A percentile compares a stretch with the other conserved stretches of the same genome.
Conservation (phyloP, 2,329 filamentous ascomycete species). For the Fusarium sp. region DNA sequence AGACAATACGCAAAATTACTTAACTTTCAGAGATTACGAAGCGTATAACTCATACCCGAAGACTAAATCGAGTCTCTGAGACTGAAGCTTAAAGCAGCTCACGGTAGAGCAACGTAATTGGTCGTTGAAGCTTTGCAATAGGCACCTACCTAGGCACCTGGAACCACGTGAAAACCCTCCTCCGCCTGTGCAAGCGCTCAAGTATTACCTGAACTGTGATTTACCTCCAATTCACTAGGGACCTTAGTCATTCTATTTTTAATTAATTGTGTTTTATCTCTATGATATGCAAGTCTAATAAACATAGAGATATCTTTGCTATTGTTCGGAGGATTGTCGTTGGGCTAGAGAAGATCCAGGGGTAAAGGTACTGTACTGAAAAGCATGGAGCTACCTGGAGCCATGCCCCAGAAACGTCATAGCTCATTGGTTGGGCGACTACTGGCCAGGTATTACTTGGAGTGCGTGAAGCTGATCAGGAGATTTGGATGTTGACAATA, state of each 20-base stretch:
- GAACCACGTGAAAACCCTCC: not conserved
- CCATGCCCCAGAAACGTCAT: not conserved
- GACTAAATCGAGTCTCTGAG: not conserved
- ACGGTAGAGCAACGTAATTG: not conserved
- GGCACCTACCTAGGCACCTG: not conserved
- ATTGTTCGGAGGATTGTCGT: not conserved
- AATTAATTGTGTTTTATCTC: not conserved
- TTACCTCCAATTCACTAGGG: too few species aligned
- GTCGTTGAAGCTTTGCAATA: not conserved
- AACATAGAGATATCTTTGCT: not conserved
- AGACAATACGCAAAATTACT: not conserved
- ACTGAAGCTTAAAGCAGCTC: not conserved
- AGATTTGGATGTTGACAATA: not conserved
- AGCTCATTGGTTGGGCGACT: constrained; percentile 1
- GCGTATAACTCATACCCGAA: not conserved
- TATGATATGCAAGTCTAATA: not conserved
- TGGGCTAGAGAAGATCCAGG: not conserved
- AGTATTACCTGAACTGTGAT: not conserved
- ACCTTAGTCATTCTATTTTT: not conserved
- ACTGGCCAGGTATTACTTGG: not conserved
- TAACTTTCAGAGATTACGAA: not conserved
- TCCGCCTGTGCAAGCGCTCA: not conserved
- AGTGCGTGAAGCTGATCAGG: not conserved
- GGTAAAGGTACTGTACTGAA: not conserved
- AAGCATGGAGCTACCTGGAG: not conserved